Evolutionary conservation across 495 filamentous ascomycete species (phyloP).

Genomic region (Tuber umbilicatum): DNA sequence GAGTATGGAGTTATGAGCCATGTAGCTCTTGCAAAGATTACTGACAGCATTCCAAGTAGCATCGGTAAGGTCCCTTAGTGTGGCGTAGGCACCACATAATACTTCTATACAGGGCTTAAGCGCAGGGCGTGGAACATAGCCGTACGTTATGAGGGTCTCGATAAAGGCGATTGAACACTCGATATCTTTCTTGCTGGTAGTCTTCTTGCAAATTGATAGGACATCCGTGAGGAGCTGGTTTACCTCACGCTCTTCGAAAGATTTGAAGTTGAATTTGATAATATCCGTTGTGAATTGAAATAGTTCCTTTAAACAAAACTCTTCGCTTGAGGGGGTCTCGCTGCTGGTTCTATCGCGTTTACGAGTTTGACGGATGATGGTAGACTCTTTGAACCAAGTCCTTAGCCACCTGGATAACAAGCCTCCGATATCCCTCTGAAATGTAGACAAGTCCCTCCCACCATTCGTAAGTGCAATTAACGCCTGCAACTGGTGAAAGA

Average conservation of each 20-base stretch:
- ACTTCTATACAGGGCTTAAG: conserved; percentile 67
- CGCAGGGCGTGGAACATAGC: conserved; percentile 61
- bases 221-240: conserved; percentile 59
- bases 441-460: conserved; percentile 58
- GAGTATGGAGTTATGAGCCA: conserved; percentile 62
- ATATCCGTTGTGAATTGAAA: conserved; percentile 71
- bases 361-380: conserved; percentile 46
- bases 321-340: conserved; percentile 50
- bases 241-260: conserved; percentile 62
- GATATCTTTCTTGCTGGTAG: conserved; percentile 66
- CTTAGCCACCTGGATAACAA: conserved; percentile 56
- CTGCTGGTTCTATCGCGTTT: conserved; percentile 31
- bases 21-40: conserved; percentile 72
- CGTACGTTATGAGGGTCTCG: conserved; percentile 71
- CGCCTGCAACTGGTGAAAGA: conserved; percentile 57
- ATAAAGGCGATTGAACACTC: conserved; percentile 68
- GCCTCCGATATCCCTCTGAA: conserved; percentile 56
- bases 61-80: conserved; percentile 61
- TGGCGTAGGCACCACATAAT: conserved; percentile 72
- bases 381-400: conserved; percentile 51
- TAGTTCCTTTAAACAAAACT: conserved; percentile 59
- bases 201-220: conserved; percentile 67
- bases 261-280: conserved; percentile 75
- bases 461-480: conserved; percentile 57
- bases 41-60: conserved; percentile 68